Conservation (phyloP, 2,329 filamentous ascomycete species). For the Leptographium wingfieldii region DNA sequence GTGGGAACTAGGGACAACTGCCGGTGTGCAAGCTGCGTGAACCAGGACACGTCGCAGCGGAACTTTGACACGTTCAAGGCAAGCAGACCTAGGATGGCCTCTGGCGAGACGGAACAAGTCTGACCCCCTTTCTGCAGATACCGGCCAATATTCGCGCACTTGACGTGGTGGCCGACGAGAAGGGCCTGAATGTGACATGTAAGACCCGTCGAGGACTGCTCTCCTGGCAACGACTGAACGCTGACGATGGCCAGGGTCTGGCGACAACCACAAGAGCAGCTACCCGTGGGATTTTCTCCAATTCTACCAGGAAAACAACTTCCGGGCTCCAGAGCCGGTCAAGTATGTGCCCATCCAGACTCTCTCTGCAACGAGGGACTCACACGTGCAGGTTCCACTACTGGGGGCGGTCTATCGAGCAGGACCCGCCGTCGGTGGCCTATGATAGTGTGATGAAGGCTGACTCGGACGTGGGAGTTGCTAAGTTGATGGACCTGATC, state of each 20-base stretch:
- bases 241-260: conserved; percentile 40
- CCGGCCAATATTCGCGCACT: conserved; percentile 26
- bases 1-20: conserved; percentile 50
- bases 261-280: conserved; percentile 53
- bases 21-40: conserved; percentile 52
- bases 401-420: conserved; percentile 23
- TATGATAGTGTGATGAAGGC: conserved; percentile 48
- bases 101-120: background rate
- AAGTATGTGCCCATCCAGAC: conserved; percentile 15
- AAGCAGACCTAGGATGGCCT: background rate
- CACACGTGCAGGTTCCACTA: conserved; percentile 11
- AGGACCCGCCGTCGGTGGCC: conserved; percentile 42
- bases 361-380: background rate
- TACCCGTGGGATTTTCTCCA: conserved; percentile 54
- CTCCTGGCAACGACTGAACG: background rate
- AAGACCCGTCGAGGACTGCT: conserved; percentile 9
- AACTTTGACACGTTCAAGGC: conserved; percentile 56
- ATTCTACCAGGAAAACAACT: conserved; percentile 26
- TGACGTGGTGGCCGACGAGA: conserved; percentile 19
- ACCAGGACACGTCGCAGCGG: conserved; percentile 58
- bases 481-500: conserved; percentile 51
- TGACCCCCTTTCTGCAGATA: conserved; percentile 24
- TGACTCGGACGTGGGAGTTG: conserved; percentile 38
- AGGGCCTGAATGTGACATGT: conserved; percentile 39
- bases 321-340: conserved; percentile 21